A percentile compares a stretch with the other conserved stretches of the same genome.
Conservation (phyloP, 768 basidiomycete species). For the Termitomyces sp. region DNA sequence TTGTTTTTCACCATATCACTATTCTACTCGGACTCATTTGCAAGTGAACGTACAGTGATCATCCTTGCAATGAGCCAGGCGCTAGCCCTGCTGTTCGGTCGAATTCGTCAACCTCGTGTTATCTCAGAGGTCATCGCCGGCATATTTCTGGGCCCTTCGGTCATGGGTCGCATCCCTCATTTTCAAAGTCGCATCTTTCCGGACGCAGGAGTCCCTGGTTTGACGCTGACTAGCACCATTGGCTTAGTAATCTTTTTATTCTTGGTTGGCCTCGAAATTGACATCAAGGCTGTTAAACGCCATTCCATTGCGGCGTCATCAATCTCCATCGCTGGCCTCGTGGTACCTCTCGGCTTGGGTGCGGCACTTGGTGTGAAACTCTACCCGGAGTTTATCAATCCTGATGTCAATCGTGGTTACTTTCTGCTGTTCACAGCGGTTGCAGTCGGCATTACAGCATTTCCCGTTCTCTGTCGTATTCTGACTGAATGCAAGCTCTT, state of each 20-base stretch:
- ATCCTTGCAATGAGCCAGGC: conserved; percentile 78
- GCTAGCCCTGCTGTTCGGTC: conserved; percentile 57
- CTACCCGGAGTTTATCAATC: conserved; percentile 61
- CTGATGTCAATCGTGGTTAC: conserved; percentile 60
- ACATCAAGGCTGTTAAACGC: conserved; percentile 58
- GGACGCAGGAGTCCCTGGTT: conserved; percentile 38
- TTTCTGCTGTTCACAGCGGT: conserved; percentile 88
- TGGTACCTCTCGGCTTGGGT: conserved; percentile 77
- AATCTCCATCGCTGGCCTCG: conserved; percentile 63
- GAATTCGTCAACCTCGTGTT: conserved; percentile 82
- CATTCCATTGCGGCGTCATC: conserved; percentile 52
- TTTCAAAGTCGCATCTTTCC: conserved; percentile 64
- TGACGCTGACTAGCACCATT: conserved; percentile 70
- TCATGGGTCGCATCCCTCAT: conserved; percentile 74
- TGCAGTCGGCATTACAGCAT: conserved; percentile 76
- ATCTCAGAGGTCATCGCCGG: conserved; percentile 93
- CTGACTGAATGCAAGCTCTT: conserved; percentile 78
- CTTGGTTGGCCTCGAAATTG: conserved; percentile 81
- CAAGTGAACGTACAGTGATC: conserved; percentile 42
- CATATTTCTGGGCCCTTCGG: conserved; percentile 72
- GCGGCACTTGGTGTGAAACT: conserved; percentile 68
- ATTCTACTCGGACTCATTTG: conserved; percentile 15
- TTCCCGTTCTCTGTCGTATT: conserved; percentile 81
- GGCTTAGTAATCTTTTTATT: conserved; percentile 81
- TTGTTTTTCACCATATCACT: conserved; percentile 14